Evolutionary conservation across 1,284 basidiomycete genomes (phyloP), one percentile per base, ranked within the genome.

Genomic region (Leccinum fallax): DNA sequence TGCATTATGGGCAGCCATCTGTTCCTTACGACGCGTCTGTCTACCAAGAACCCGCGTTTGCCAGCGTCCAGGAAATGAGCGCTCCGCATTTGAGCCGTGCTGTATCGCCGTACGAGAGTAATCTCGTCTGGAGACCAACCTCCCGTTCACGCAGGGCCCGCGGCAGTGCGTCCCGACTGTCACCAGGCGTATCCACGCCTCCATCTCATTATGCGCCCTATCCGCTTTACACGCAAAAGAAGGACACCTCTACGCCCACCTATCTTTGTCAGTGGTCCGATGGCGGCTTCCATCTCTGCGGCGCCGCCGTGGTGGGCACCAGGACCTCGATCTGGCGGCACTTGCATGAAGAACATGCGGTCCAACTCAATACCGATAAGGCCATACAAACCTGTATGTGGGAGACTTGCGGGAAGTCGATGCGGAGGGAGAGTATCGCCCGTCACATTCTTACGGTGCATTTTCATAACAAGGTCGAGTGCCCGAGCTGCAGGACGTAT

Each of bases 371-470:
- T 8, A 56, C 55, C 1, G 53, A 69, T 52, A 62, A 54, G 59
- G 28, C 54, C 19, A 1, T 0, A 5, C 59, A 56, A 26, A 19
- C 11, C 7, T 71, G 69, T 54, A 57, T n/a, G 1, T 71, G 69
- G 69, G 58, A 43, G 2, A 6, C 0, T 0, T 71, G 72, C 28
- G 2, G 13, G 13, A 71, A 40, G 11, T n/a, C 30, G 52, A 71
- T 71, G 72, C 65, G 46, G 1, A 61, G 46, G 51, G 72, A 72
- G 9, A 74, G 72, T 49, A 65, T 71, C 3, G 2, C 65, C 0
- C 72, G 69, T 1, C 69, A 74, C 3, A 32, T 72, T n/a, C 60
- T 74, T 15, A 30, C 67, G 0, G 63, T 71, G 0, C 69, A 71
- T 16, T 51, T 71, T 56, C 36, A 36, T 34, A 48, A 74, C 57